A percentile compares a stretch with the other conserved stretches of the same genome.
phyloP scores from a whole-genome alignment of 108 stramenopile genomes.

The Parietichytrium sp. region DNA sequence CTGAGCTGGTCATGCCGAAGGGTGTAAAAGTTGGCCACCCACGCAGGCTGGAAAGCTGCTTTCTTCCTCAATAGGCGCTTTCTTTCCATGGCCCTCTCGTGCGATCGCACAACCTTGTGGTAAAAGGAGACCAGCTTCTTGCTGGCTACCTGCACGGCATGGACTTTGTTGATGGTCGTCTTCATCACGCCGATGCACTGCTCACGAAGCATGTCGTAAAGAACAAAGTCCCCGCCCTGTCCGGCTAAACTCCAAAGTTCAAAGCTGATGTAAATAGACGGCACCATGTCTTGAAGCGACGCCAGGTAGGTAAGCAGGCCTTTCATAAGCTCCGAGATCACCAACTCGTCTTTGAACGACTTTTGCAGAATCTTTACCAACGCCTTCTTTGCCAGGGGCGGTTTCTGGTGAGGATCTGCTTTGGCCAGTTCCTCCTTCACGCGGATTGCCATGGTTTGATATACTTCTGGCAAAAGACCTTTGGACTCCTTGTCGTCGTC shows the following conservation, averaged over 20 bases:
- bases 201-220: constrained; percentile 29
- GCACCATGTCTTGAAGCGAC: constrained; percentile 9
- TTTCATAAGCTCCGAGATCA: neutral
- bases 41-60: constrained; percentile 25
- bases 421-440: neutral
- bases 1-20: constrained; percentile 2
- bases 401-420: neutral
- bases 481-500: neutral
- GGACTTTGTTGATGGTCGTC: constrained; percentile 1
- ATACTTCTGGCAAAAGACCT: constrained; percentile 1
- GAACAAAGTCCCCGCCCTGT: constrained; percentile 34
- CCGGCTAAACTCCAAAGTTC: constrained; percentile 12
- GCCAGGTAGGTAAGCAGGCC: neutral
- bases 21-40: neutral
- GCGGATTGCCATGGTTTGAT: neutral
- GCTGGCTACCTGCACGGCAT: neutral
- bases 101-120: constrained; percentile 26
- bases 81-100: constrained; percentile 3
- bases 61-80: neutral
- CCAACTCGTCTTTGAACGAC: neutral
- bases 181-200: constrained; percentile 31
- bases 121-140: constrained; percentile 29
- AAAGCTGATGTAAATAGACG: constrained; percentile 16
- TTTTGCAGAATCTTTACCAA: neutral
- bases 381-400: neutral